Evolutionary conservation across 129 eudicot species (phyloP).

Genomic region (Solidago caesia): DNA sequence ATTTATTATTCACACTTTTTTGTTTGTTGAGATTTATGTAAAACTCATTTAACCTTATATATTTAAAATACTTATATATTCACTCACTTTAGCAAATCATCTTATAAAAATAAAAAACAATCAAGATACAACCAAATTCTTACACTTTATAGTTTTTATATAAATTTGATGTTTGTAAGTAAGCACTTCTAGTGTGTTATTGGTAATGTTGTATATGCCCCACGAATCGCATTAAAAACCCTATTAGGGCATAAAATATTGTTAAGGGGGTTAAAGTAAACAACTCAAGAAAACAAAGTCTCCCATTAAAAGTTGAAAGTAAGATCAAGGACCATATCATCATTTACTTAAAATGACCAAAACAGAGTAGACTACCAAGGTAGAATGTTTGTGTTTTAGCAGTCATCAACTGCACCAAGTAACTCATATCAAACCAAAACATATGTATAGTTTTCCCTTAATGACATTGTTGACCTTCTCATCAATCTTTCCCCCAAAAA

Average conservation of each 20-base stretch:
- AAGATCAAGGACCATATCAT: constrained; percentile 14
- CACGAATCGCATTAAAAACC: too few relatives aligned
- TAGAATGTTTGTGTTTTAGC: constrained; percentile 18
- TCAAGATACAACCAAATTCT: too few relatives aligned
- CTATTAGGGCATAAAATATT: neutral
- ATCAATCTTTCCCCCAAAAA: neutral
- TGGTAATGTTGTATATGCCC: too few relatives aligned
- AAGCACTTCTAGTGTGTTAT: too few relatives aligned
- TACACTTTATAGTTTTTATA: too few relatives aligned
- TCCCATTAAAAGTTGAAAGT: neutral
- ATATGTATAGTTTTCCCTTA: neutral
- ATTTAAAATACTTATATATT: too few relatives aligned
- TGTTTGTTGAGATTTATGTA: too few relatives aligned
- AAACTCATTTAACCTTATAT: too few relatives aligned
- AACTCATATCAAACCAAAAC: constrained; percentile 13
- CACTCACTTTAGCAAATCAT: too few relatives aligned
- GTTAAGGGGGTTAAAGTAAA: neutral
- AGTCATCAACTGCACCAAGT: constrained; percentile 29
- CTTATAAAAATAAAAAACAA: too few relatives aligned
- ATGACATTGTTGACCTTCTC: constrained; percentile 18
- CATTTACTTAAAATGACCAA: constrained; percentile 13
- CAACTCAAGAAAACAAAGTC: neutral
- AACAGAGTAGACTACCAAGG: neutral
- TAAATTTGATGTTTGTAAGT: too few relatives aligned
- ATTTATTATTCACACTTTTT: too few relatives aligned